These are phyloP conservation scores for Craterostigma plantagineum DNA, from an alignment of 257 asterid species.

Conservation along the genomic window DNA sequence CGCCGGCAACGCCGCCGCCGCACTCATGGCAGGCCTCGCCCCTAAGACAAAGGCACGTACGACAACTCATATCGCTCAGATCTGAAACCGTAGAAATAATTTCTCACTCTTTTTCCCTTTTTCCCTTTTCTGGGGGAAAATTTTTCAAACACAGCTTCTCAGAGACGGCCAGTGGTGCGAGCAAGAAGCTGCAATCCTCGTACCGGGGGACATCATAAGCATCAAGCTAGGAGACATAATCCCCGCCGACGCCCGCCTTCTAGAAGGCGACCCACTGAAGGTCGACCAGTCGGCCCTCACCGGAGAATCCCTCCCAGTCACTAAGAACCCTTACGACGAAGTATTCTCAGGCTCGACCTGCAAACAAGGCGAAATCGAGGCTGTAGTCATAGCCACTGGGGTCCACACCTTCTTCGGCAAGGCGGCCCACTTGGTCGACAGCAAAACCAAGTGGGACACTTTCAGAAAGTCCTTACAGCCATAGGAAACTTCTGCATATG, in stretches of 20 bases:
- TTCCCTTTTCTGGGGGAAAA: not conserved
- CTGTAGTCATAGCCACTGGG: slow-evolving; percentile 59
- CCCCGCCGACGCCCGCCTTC: slow-evolving; percentile 4
- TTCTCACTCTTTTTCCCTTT: not conserved
- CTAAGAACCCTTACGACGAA: slow-evolving; percentile 26
- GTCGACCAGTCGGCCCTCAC: slow-evolving; percentile 5
- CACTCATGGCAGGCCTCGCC: slow-evolving; percentile 61
- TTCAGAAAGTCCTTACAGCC: slow-evolving; percentile 41
- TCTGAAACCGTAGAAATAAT: not conserved
- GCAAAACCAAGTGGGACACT: slow-evolving; percentile 59
- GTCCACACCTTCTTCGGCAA: slow-evolving; percentile 61
- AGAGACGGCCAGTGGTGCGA: slow-evolving; percentile 60
- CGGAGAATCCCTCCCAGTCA: slow-evolving; percentile 4
- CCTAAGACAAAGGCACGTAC: slow-evolving; percentile 40
- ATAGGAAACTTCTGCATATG: slow-evolving; percentile 7
- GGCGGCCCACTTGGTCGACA: slow-evolving; percentile 66
- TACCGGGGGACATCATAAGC: slow-evolving; percentile 39
- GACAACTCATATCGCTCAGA: too few species aligned
- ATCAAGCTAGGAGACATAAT: slow-evolving; percentile 4
- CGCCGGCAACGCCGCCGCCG: slow-evolving; percentile 99
- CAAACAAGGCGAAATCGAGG: slow-evolving; percentile 64
- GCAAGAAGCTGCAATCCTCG: slow-evolving; percentile 55
- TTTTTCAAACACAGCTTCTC: slow-evolving; percentile 31
- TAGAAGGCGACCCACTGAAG: slow-evolving; percentile 5
- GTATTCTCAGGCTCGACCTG: slow-evolving; percentile 64